Percentiles rank a stretch among this genome's conserved stretches.
Evolutionary conservation across 2,329 filamentous ascomycete species (phyloP).

Genomic region (Epichloe typhina): DNA sequence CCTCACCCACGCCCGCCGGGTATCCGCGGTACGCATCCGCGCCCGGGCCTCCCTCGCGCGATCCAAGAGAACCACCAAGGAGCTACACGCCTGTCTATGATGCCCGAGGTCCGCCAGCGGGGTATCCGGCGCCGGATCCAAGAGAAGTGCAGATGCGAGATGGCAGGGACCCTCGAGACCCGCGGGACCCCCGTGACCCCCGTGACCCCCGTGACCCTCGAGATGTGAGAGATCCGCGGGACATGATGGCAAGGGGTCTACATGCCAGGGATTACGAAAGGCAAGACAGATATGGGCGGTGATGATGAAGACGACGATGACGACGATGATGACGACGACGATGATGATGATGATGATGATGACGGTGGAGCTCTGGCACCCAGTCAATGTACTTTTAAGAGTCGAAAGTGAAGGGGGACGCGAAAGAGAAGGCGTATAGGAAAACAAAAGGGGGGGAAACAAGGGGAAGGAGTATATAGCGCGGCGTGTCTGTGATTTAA

Average conservation of each 20-base stretch:
- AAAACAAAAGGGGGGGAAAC: no score
- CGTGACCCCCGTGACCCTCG: constrained; percentile 8
- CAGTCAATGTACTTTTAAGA: no score
- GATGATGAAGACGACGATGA: not conserved
- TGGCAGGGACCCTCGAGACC: constrained; percentile 15
- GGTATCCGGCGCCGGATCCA: constrained; percentile 20
- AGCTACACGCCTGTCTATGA: constrained; percentile 37
- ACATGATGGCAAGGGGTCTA: constrained; percentile 29
- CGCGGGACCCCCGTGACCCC: not conserved
- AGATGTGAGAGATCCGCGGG: constrained; percentile 25
- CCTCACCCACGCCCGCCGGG: constrained; percentile 24
- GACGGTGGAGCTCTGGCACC: not conserved
- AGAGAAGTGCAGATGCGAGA: constrained; percentile 20
- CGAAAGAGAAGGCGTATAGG: no score
- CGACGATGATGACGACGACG: not conserved
- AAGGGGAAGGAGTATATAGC: constrained; percentile 1
- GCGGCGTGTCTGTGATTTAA: not conserved
- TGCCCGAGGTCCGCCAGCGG: constrained; percentile 24
- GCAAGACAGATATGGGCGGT: constrained; percentile 32
- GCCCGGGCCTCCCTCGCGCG: constrained; percentile 28
- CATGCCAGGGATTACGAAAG: constrained; percentile 33
- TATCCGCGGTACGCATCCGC: constrained; percentile 33
- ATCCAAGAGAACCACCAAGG: constrained; percentile 27
- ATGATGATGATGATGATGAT: not conserved
- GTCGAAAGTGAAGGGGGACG: no score